Percentiles rank a stretch among this genome's conserved stretches.
Evolutionary conservation across 2,329 filamentous ascomycete species (phyloP).

Genomic region (Xylariaceae sp.): DNA sequence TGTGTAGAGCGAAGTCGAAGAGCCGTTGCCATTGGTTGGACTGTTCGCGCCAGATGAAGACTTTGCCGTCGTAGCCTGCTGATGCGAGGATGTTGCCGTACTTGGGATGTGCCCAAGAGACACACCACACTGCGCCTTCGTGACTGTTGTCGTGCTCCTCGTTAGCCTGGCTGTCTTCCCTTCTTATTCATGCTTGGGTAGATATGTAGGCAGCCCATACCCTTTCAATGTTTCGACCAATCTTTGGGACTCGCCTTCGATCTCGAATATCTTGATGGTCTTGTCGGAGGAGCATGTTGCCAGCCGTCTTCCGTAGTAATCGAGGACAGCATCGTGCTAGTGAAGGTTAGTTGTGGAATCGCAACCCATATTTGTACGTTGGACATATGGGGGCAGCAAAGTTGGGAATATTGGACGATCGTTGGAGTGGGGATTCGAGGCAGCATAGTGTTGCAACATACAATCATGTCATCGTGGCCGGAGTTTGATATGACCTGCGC

Average conservation of each 20-base stretch:
- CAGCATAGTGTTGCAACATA: too few species aligned
- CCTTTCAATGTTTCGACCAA: conserved; percentile 92
- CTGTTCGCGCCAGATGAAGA: conserved; percentile 97
- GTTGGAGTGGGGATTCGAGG: conserved; percentile 1
- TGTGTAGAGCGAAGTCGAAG: conserved; percentile 90
- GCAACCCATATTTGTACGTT: conserved; percentile 4
- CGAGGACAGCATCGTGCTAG: conserved; percentile 94
- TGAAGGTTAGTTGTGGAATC: conserved; percentile 18
- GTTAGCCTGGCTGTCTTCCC: conserved; percentile 17
- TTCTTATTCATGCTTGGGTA: too few species aligned
- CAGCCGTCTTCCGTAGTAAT: conserved; percentile 95
- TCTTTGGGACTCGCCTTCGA: conserved; percentile 87
- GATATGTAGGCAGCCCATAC: conserved; percentile 54
- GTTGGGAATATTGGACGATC: conserved; percentile 4
- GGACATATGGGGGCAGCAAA: background rate
- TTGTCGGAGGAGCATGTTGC: conserved; percentile 97
- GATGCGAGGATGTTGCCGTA: conserved; percentile 97
- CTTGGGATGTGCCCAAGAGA: conserved; percentile 97
- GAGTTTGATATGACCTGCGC: conserved; percentile 76
- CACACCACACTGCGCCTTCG: conserved; percentile 96
- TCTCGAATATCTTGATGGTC: conserved; percentile 98
- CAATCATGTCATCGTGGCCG: conserved; percentile 99
- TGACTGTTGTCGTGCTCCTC: conserved; percentile 58
- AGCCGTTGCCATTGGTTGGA: conserved; percentile 73
- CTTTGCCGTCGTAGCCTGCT: conserved; percentile 94